phyloP scores from a whole-genome alignment of 495 filamentous ascomycete species.

The Penicillium nucicola region DNA sequence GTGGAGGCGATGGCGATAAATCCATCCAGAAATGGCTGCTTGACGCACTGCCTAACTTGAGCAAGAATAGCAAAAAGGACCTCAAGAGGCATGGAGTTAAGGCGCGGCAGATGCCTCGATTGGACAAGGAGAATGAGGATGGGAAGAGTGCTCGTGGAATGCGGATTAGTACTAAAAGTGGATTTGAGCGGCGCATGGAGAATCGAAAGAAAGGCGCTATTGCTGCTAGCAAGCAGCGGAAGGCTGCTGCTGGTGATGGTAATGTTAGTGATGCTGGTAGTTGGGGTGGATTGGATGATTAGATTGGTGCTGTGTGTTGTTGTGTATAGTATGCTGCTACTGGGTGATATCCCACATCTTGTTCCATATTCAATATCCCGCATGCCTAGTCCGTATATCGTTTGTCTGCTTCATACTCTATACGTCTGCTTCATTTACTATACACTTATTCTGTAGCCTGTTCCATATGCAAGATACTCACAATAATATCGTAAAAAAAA shows the following conservation, averaged over 20 bases:
- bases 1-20: conserved; percentile 38
- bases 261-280: conserved; percentile 40
- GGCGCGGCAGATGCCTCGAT: conserved; percentile 52
- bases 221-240: conserved; percentile 64
- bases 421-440: no score
- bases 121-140: conserved; percentile 39
- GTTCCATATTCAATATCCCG: background rate
- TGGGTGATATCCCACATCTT: background rate
- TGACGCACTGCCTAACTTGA: conserved; percentile 76
- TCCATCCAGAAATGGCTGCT: conserved; percentile 83
- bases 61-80: conserved; percentile 76
- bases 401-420: no score
- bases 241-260: conserved; percentile 34
- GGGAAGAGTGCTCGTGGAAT: conserved; percentile 31
- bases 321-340: conserved; percentile 4
- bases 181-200: conserved; percentile 76
- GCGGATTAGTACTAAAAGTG: conserved; percentile 88
- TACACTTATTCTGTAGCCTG: no score
- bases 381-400: no score
- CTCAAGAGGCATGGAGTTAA: conserved; percentile 82
- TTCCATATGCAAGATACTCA: no score
- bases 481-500: no score
- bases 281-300: conserved; percentile 68
- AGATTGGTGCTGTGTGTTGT: conserved; percentile 13
- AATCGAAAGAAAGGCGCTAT: conserved; percentile 73